These are phyloP conservation scores for Wallacemonas sp. DNA, from an alignment of 208 protist species.

Conservation along the genomic window DNA sequence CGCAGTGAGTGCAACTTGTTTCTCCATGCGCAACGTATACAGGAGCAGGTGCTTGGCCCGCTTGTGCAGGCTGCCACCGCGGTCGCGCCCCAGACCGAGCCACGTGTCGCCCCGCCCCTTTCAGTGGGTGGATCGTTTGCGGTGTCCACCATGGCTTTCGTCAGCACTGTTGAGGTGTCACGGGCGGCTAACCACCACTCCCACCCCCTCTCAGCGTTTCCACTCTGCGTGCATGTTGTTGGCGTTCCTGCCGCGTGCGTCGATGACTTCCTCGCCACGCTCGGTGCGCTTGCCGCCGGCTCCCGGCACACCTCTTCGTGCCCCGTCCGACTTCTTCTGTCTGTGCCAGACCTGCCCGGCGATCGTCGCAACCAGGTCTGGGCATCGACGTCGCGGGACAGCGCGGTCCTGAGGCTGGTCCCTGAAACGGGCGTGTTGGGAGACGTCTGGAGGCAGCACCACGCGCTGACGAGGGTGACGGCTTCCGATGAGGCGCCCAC, in stretches of 20 bases:
- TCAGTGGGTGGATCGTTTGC: conserved; percentile 20
- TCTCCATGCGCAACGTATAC: conserved; percentile 35
- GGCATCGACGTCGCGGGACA: not conserved
- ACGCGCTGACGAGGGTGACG: no score
- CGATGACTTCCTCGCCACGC: conserved; percentile 16
- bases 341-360: conserved; percentile 39
- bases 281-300: not conserved
- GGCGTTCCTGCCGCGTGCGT: conserved; percentile 19
- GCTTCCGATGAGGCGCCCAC: not conserved
- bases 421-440: conserved; percentile 28
- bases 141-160: conserved; percentile 33
- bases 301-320: not conserved
- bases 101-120: not conserved
- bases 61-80: conserved; percentile 8
- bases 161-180: conserved; percentile 23
- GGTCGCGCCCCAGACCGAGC: not conserved
- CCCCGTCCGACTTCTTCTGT: conserved; percentile 52
- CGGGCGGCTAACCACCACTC: no score
- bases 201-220: not conserved
- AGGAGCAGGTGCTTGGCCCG: conserved; percentile 35
- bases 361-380: conserved; percentile 57
- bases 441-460: conserved; percentile 31
- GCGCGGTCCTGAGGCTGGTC: conserved; percentile 17
- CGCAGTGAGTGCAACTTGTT: conserved; percentile 56
- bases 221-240: conserved; percentile 27